Evolutionary conservation across 2,329 filamentous ascomycete species (phyloP).

Genomic region (Cladosporium sp.): DNA sequence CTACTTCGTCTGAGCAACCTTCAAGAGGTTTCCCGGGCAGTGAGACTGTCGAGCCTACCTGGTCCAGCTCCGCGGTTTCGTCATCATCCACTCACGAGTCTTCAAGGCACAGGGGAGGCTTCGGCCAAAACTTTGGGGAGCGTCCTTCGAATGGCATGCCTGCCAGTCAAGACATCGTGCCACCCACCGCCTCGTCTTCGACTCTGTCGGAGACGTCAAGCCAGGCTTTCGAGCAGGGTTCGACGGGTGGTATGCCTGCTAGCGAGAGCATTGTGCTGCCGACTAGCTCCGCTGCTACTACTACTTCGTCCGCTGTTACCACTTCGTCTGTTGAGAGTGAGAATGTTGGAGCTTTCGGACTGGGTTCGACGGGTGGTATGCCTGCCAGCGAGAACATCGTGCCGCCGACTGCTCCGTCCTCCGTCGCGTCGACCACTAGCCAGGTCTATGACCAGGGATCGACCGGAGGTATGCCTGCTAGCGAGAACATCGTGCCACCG

Average conservation of each 20-base stretch:
- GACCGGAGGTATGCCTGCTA: neutral
- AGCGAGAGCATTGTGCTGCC: neutral
- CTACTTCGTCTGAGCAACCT: neutral
- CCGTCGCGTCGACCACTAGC: too few relatives aligned
- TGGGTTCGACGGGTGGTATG: neutral
- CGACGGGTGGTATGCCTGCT: neutral
- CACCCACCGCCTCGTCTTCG: neutral
- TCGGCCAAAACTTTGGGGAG: neutral
- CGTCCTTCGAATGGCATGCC: neutral
- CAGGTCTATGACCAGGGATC: neutral
- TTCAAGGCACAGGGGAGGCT: neutral
- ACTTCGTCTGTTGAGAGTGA: too few relatives aligned
- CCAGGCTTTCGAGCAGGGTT: too few relatives aligned
- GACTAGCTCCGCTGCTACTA: too few relatives aligned
- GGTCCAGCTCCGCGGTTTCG: neutral
- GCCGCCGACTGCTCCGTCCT: neutral
- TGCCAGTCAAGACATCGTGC: neutral
- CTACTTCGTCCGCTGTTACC: too few relatives aligned
- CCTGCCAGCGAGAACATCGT: neutral
- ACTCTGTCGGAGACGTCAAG: neutral
- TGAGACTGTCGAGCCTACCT: neutral
- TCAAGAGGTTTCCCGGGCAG: neutral
- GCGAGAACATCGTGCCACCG: conserved; percentile 1
- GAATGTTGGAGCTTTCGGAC: neutral
- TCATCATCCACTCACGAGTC: neutral